phyloP scores from a whole-genome alignment of 1,139 yeast genomes.

The Dujonia santamariae region DNA sequence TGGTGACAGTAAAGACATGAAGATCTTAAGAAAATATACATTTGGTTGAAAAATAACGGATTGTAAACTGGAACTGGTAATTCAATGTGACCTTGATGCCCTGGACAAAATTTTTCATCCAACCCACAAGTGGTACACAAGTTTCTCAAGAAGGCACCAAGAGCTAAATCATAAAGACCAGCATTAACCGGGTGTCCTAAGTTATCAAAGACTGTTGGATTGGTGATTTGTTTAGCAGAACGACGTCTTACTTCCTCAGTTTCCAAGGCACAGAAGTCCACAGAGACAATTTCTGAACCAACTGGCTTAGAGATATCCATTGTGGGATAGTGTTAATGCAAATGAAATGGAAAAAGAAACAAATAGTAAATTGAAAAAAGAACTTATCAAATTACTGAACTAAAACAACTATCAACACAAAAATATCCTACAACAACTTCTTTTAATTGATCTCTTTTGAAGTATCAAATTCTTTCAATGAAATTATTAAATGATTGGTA shows the following conservation, averaged over 20 bases:
- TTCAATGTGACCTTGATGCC: slow-evolving; percentile 97
- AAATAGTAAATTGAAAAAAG: too few species aligned
- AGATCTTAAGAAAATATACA: slow-evolving; percentile 79
- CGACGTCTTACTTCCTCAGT: slow-evolving; percentile 79
- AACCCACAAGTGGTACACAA: slow-evolving; percentile 94
- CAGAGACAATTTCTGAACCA: slow-evolving; percentile 89
- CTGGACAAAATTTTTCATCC: slow-evolving; percentile 94
- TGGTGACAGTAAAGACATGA: slow-evolving; percentile 89
- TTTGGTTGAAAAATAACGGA: slow-evolving; percentile 89
- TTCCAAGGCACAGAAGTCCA: slow-evolving; percentile 85
- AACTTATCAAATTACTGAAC: too few species aligned
- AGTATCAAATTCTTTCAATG: too few species aligned
- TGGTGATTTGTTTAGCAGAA: slow-evolving; percentile 92
- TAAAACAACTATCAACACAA: too few species aligned
- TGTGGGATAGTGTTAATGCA: too few species aligned
- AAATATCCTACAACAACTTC: too few species aligned
- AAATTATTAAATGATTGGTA: too few species aligned
- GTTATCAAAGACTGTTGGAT: slow-evolving; percentile 92
- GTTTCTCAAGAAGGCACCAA: slow-evolving; percentile 90
- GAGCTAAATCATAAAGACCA: slow-evolving; percentile 89
- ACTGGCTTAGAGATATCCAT: slow-evolving; percentile 97
- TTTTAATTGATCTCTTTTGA: too few species aligned
- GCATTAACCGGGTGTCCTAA: slow-evolving; percentile 93
- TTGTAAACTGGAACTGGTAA: slow-evolving; percentile 94
- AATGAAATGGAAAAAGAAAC: too few species aligned